Conservation (phyloP, 768 basidiomycete genomes). For the Kwoniella shandongensis region DNA sequence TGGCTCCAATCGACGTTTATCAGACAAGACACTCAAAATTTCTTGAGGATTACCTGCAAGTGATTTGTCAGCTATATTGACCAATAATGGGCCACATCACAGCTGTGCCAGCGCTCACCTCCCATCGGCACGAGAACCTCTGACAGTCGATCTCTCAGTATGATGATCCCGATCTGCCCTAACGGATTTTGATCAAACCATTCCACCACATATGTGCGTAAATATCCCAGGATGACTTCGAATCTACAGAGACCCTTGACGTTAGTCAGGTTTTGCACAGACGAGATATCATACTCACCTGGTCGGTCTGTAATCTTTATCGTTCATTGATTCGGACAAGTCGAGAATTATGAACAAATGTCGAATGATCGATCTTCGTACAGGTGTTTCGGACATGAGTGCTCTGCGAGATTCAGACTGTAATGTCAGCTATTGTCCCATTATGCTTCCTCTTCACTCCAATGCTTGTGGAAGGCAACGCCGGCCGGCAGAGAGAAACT, state of each 20-base stretch:
- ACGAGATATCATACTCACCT: conserved; percentile 30
- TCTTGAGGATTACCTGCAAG: conserved; percentile 87
- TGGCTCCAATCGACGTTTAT: conserved; percentile 85
- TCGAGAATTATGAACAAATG: conserved; percentile 92
- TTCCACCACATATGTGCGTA: conserved; percentile 85
- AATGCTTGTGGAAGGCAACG: no score
- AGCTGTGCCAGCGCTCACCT: conserved; percentile 67
- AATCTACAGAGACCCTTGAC: conserved; percentile 58
- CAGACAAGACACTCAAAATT: conserved; percentile 78
- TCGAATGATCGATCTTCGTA: conserved; percentile 92
- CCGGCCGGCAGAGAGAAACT: no score
- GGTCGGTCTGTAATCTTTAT: conserved; percentile 92
- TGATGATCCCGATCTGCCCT: conserved; percentile 92
- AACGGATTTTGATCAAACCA: conserved; percentile 99
- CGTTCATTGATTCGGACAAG: conserved; percentile 85
- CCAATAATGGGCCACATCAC: background rate
- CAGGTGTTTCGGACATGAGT: conserved; percentile 62
- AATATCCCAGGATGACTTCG: conserved; percentile 83
- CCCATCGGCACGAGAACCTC: conserved; percentile 91
- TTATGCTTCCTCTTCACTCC: no score
- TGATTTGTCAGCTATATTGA: background rate
- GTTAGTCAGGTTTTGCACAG: background rate
- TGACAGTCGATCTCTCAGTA: conserved; percentile 85
- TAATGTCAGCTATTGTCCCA: no score
- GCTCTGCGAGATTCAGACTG: conserved; percentile 22